Conservation (phyloP, 2,329 filamentous ascomycete species). For the Monosporascus sp. region DNA sequence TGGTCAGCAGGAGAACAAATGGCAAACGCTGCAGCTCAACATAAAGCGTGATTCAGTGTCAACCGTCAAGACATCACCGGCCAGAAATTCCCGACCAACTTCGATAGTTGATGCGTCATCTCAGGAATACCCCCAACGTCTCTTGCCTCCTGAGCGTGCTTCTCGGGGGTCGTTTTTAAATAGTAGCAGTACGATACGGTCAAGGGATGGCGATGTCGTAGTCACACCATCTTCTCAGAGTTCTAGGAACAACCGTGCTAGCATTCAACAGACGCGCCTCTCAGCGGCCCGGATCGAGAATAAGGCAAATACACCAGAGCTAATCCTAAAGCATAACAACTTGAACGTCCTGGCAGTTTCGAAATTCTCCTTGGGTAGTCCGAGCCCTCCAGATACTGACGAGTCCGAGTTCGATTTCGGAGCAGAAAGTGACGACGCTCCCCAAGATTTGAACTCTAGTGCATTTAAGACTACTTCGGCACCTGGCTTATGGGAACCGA, state of each 20-base stretch:
- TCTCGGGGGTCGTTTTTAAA: conserved; percentile 33
- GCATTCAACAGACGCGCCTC: conserved; percentile 38
- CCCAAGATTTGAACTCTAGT: neutral
- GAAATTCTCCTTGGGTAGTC: conserved; percentile 40
- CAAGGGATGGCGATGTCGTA: conserved; percentile 19
- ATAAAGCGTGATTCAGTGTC: conserved; percentile 47
- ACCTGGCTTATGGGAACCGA: conserved; percentile 17
- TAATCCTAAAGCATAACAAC: conserved; percentile 29
- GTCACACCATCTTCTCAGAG: conserved; percentile 21
- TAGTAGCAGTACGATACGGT: conserved; percentile 20
- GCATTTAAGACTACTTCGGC: neutral
- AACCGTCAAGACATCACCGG: conserved; percentile 32
- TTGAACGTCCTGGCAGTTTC: conserved; percentile 35
- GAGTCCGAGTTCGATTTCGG: conserved; percentile 36
- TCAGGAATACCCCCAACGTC: conserved; percentile 21
- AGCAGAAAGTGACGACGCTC: conserved; percentile 4
- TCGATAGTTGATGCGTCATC: conserved; percentile 16
- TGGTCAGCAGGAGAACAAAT: conserved; percentile 53
- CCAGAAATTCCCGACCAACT: conserved; percentile 27
- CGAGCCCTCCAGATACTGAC: conserved; percentile 50
- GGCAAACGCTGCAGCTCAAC: conserved; percentile 51
- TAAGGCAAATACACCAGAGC: conserved; percentile 33
- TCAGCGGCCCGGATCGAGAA: conserved; percentile 41
- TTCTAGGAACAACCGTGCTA: conserved; percentile 27
- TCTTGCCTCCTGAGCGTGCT: conserved; percentile 32